A percentile compares a stretch with the other conserved stretches of the same genome.
These are phyloP conservation scores for Colletotrichum agaves DNA, from an alignment of 2,329 filamentous ascomycete species.

Conservation along the genomic window DNA sequence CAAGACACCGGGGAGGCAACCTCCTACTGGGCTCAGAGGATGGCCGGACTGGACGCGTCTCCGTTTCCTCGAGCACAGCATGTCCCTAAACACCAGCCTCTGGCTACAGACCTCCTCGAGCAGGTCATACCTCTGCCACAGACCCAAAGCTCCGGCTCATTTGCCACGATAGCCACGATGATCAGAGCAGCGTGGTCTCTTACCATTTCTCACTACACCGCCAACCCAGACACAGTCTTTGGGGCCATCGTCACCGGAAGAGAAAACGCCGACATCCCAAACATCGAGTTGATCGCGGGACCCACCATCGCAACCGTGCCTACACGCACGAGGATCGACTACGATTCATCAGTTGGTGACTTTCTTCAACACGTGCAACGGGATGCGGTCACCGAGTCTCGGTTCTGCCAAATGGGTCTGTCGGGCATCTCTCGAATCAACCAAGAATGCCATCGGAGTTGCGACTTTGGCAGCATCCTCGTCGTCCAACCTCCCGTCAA, in stretches of 20 bases:
- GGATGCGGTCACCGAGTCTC: slow-evolving; percentile 37
- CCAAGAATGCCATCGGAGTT: slow-evolving; percentile 32
- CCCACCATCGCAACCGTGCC: slow-evolving; percentile 47
- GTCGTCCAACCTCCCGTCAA: slow-evolving; percentile 42
- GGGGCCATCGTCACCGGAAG: slow-evolving; percentile 45
- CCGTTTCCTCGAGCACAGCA: slow-evolving; percentile 4
- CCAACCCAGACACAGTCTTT: slow-evolving; percentile 42
- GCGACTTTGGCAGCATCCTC: slow-evolving; percentile 44
- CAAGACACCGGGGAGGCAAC: not conserved
- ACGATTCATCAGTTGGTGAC: slow-evolving; percentile 17
- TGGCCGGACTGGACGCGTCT: slow-evolving; percentile 4
- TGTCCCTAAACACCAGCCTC: not conserved
- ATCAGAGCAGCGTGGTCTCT: slow-evolving; percentile 45
- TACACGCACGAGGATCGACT: slow-evolving; percentile 39
- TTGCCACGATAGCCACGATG: slow-evolving; percentile 35
- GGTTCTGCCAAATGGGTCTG: slow-evolving; percentile 41
- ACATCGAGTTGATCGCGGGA: slow-evolving; percentile 43
- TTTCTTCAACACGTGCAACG: slow-evolving; percentile 36
- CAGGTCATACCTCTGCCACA: not conserved
- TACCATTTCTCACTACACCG: slow-evolving; percentile 50
- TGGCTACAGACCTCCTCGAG: slow-evolving; percentile 12
- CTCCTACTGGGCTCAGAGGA: slow-evolving; percentile 5
- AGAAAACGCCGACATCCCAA: slow-evolving; percentile 41
- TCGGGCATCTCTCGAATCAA: slow-evolving; percentile 37
- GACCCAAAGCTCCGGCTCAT: not conserved